Evolutionary conservation across 139 green algal genomes (phyloP).

Genomic region (Klebsormidium nitens): DNA sequence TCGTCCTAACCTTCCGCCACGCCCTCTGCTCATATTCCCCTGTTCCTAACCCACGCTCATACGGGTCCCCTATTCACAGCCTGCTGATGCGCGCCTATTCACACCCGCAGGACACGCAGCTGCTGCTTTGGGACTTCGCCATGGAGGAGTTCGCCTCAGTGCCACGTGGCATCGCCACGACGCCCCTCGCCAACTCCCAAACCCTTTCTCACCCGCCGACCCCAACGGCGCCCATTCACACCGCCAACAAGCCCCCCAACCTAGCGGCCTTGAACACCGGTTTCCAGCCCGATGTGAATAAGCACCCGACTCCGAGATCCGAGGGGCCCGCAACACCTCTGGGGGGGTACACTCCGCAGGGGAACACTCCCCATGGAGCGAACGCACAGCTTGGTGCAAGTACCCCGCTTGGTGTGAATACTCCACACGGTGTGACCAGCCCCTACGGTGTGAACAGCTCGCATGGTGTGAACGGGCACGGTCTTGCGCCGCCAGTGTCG

Average conservation of each 20-base stretch:
- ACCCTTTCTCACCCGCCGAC: not conserved
- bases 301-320: not conserved
- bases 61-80: too few species aligned
- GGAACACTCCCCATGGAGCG: too few species aligned
- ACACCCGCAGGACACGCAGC: conserved; percentile 62
- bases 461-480: not conserved
- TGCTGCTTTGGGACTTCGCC: conserved; percentile 79
- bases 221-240: not conserved
- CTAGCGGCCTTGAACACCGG: not conserved
- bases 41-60: too few species aligned
- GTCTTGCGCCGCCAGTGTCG: conserved; percentile 49
- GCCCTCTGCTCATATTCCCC: too few species aligned
- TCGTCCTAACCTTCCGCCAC: too few species aligned
- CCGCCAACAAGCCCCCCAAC: not conserved
- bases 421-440: not conserved
- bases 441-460: conserved; percentile 1
- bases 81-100: not conserved
- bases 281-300: not conserved
- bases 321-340: not conserved
- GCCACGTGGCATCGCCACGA: not conserved
- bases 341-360: too few species aligned
- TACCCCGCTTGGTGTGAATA: not conserved
- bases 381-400: not conserved
- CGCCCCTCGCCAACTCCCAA: not conserved
- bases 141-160: conserved; percentile 45